Evolutionary conservation across 257 asterid genomes (phyloP).

Genomic region (Dorcoceras hygrometricum): DNA sequence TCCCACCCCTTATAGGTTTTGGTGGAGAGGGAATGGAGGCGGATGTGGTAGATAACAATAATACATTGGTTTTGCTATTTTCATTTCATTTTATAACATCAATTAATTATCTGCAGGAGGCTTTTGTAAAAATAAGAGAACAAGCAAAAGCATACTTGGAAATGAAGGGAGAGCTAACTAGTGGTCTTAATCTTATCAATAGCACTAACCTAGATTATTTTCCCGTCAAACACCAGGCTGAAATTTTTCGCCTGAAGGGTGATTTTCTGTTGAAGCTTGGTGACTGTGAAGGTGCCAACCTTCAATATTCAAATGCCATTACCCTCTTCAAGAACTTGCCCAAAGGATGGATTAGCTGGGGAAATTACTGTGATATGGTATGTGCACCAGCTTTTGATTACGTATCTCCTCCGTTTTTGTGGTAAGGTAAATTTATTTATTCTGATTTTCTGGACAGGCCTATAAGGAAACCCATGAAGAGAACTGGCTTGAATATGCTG

Average conservation of each 20-base stretch:
- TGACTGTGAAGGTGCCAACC: conserved; percentile 97
- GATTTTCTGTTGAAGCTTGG: conserved; percentile 88
- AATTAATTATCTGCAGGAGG: conserved; percentile 66
- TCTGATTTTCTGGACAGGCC: conserved; percentile 52
- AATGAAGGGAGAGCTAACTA: conserved; percentile 96
- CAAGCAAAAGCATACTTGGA: conserved; percentile 97
- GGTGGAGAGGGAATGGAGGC: conserved; percentile 9
- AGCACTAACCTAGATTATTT: conserved; percentile 95
- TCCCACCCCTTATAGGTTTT: not conserved
- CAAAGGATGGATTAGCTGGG: conserved; percentile 99
- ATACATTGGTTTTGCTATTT: conserved; percentile 16
- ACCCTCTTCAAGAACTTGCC: conserved; percentile 91
- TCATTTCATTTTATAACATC: not conserved
- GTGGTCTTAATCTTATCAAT: conserved; percentile 89
- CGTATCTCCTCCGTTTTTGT: conserved; percentile 4
- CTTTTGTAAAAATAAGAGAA: conserved; percentile 93
- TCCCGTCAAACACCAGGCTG: conserved; percentile 93
- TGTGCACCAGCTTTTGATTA: conserved; percentile 27
- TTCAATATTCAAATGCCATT: conserved; percentile 86
- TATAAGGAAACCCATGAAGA: conserved; percentile 90
- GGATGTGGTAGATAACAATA: conserved; percentile 11
- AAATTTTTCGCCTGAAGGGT: conserved; percentile 90
- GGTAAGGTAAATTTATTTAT: conserved; percentile 22
- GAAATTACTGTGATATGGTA: conserved; percentile 97
- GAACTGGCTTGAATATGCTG: conserved; percentile 91